phyloP scores from a whole-genome alignment of 345 rosid species.

The Ceriops tagal region DNA sequence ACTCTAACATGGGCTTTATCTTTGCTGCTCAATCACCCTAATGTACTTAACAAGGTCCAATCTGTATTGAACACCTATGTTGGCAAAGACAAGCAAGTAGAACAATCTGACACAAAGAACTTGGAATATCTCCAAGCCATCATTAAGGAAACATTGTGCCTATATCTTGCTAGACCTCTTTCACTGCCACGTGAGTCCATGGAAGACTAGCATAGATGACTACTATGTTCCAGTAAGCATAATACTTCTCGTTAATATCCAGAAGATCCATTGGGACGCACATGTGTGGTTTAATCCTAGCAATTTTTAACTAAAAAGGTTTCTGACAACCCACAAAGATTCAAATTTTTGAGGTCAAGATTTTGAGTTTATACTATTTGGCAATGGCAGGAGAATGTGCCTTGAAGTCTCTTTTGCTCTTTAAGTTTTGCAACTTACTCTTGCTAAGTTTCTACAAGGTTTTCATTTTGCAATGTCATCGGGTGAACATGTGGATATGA shows the following conservation, averaged over 20 bases:
- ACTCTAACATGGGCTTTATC: no score
- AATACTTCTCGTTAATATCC: neutral
- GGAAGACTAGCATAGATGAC: constrained; percentile 5
- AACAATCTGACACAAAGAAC: constrained; percentile 7
- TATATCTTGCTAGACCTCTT: neutral
- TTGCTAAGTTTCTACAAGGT: no score
- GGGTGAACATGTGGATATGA: no score
- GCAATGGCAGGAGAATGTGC: neutral
- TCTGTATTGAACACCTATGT: no score
- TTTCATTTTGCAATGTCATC: no score
- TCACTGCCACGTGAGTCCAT: neutral
- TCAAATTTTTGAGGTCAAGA: neutral
- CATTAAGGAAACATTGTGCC: constrained; percentile 9
- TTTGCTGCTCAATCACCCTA: no score
- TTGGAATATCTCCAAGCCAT: constrained; percentile 10
- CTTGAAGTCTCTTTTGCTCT: no score
- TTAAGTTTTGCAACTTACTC: no score
- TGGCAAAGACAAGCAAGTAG: no score
- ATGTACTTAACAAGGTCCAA: no score
- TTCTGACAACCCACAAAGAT: neutral
- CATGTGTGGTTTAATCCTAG: neutral
- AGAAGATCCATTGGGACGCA: neutral
- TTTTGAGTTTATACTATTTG: neutral
- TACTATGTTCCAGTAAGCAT: constrained; percentile 9
- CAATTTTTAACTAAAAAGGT: neutral